Conservation (phyloP, 2,329 filamentous ascomycete species). For the Penicillium hordei region DNA sequence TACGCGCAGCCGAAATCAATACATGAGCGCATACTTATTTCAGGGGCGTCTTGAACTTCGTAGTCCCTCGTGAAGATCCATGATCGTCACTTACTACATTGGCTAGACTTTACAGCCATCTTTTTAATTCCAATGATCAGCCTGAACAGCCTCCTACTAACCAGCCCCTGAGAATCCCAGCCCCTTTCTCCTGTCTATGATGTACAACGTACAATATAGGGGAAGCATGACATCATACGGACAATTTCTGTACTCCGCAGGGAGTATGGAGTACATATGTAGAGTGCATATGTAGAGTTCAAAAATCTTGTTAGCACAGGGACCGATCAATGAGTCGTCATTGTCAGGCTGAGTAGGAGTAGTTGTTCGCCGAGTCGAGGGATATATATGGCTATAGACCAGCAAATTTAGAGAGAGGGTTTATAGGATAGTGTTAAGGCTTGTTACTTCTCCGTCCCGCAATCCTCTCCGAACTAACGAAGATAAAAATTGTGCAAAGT, state of each 20-base stretch:
- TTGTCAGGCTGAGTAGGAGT: no score
- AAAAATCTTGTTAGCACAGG: neutral
- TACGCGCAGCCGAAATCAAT: neutral
- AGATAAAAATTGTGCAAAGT: no score
- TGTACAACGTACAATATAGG: neutral
- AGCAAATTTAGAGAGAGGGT: no score
- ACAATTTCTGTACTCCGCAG: neutral
- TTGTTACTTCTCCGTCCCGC: no score
- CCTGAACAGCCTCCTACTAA: neutral
- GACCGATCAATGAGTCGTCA: no score
- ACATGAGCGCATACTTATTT: neutral
- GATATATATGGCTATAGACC: no score
- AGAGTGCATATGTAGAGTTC: no score
- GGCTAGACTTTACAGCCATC: neutral
- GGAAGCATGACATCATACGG: neutral
- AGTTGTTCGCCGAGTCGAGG: no score
- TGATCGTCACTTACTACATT: constrained; percentile 4
- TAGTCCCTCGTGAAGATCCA: neutral
- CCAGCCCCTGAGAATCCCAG: constrained; percentile 7
- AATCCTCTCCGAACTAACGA: no score
- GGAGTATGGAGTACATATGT: neutral
- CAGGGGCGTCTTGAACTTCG: neutral
- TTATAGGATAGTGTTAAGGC: no score
- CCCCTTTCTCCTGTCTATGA: neutral
- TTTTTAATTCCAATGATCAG: neutral